Conservation (phyloP, 2,329 filamentous ascomycete genomes). For the Aspergillus felis region DNA sequence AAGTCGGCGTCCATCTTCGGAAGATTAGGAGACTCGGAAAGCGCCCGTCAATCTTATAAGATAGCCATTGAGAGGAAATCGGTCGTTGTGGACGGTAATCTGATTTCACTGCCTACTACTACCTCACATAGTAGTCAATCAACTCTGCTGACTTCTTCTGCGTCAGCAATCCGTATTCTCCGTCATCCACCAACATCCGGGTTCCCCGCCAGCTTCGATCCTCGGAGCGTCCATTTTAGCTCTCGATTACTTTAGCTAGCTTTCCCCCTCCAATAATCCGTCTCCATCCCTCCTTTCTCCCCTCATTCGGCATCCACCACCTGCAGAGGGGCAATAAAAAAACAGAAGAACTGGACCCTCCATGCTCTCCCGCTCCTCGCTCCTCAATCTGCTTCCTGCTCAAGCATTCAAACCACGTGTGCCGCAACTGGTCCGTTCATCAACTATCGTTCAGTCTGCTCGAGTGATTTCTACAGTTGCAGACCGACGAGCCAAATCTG, state of each 20-base stretch:
- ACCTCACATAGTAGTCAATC: not conserved
- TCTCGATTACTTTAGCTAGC: not conserved
- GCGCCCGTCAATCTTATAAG: not conserved
- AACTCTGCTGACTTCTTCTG: not conserved
- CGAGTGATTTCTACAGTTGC: constrained; percentile 10
- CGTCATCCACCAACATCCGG: not conserved
- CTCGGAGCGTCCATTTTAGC: not conserved
- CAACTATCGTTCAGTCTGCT: constrained; percentile 4
- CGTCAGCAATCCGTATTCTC: not conserved
- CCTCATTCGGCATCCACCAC: not conserved
- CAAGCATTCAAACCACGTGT: constrained; percentile 16
- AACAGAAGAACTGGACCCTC: constrained; percentile 1
- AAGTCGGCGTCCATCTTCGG: not conserved
- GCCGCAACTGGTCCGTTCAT: constrained; percentile 1
- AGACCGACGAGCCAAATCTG: not conserved
- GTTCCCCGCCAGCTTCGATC: constrained; percentile 3
- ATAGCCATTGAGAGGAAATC: not conserved
- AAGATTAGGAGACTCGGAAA: not conserved
- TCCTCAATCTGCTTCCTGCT: constrained; percentile 10
- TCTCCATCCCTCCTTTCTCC: constrained; percentile 1
- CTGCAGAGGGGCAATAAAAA: not conserved
- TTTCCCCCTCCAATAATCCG: not conserved
- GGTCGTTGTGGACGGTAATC: not conserved
- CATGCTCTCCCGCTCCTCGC: constrained; percentile 20
- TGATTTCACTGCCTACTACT: not conserved